Conservation (phyloP, 2,329 filamentous ascomycete species). For the Venturiaceae sp. region DNA sequence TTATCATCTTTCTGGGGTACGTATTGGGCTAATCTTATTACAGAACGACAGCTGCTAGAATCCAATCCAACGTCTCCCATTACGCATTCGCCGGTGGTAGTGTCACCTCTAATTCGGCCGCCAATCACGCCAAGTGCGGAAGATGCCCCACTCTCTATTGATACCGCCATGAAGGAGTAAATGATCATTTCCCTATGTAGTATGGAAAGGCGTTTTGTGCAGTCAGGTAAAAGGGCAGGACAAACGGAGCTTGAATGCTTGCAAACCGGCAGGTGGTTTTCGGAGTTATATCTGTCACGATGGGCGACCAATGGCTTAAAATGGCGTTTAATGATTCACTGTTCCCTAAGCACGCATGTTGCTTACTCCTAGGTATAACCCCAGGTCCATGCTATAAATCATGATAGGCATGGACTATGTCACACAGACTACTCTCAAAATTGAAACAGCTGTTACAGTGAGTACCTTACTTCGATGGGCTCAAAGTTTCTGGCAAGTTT, state of each 20-base stretch:
- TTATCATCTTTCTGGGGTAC: background rate
- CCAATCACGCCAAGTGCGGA: background rate
- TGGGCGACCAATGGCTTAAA: background rate
- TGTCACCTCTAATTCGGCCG: background rate
- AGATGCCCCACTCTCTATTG: background rate
- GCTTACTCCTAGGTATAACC: background rate
- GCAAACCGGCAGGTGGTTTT: background rate
- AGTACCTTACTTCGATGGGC: too few species aligned
- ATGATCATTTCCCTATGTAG: background rate
- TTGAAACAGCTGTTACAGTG: too few species aligned
- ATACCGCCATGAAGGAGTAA: background rate
- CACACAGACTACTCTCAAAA: background rate
- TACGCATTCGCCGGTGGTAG: background rate
- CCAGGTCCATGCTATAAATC: background rate
- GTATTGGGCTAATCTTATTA: background rate
- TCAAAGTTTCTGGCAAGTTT: too few species aligned
- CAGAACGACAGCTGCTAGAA: conserved; percentile 3
- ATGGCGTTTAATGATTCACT: background rate
- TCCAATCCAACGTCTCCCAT: conserved; percentile 3
- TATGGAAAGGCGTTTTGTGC: background rate
- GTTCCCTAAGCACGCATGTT: background rate
- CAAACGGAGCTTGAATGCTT: background rate
- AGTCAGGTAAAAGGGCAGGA: background rate
- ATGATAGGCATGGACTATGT: background rate
- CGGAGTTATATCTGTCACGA: background rate